Evolutionary conservation across 2,329 filamentous ascomycete species (phyloP).

Genomic region (Penicillium sp.): DNA sequence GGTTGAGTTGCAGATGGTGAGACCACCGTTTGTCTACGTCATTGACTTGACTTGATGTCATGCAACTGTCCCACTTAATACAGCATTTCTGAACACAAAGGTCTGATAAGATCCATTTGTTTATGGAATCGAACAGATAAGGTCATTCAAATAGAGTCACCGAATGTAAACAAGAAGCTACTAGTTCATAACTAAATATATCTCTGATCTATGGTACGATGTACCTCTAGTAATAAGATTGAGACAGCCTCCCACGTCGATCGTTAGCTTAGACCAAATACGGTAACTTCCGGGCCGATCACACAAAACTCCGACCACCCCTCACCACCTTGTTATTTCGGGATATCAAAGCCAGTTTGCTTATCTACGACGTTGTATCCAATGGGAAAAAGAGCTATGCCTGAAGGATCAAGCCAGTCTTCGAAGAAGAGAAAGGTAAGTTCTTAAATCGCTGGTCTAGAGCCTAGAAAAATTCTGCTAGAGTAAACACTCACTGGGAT

Average conservation of each 20-base stretch:
- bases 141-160: too few species aligned
- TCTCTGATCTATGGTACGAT: not conserved
- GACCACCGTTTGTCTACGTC: slow-evolving; percentile 19
- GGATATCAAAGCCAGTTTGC: slow-evolving; percentile 3
- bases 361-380: slow-evolving; percentile 1
- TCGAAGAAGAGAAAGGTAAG: slow-evolving; percentile 39
- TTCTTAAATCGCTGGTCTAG: not conserved
- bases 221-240: not conserved
- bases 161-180: not conserved
- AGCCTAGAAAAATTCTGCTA: not conserved
- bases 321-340: slow-evolving; percentile 5
- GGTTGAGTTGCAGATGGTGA: slow-evolving; percentile 1
- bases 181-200: not conserved
- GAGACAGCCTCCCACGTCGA: slow-evolving; percentile 10
- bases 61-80: slow-evolving; percentile 11
- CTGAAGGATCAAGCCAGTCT: slow-evolving; percentile 21
- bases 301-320: slow-evolving; percentile 20
- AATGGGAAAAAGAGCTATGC: slow-evolving; percentile 34
- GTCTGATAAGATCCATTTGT: not conserved
- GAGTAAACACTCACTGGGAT: not conserved
- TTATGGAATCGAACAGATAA: not conserved
- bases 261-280: slow-evolving; percentile 23
- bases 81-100: not conserved
- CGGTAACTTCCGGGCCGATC: slow-evolving; percentile 9
- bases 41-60: slow-evolving; percentile 28